Evolutionary conservation across 768 basidiomycete species (phyloP).

Genomic region (Tulasnella sp.): DNA sequence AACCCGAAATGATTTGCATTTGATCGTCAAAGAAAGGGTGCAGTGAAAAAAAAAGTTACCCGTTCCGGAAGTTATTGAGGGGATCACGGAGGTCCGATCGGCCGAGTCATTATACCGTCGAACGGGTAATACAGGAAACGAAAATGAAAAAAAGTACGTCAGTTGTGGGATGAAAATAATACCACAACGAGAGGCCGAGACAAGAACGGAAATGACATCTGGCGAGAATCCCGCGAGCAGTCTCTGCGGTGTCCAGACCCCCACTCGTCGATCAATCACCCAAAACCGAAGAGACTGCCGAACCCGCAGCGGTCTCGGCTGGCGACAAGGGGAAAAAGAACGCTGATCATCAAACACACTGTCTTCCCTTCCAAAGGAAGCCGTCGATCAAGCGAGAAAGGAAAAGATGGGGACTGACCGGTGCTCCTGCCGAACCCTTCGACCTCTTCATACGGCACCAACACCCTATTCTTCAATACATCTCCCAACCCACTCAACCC

Average conservation of each 20-base stretch:
- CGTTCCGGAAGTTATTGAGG: no score
- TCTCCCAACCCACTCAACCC: conserved; percentile 70
- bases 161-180: not conserved
- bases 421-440: conserved; percentile 72
- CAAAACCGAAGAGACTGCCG: not conserved
- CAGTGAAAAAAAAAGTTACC: not conserved
- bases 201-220: not conserved
- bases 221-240: not conserved
- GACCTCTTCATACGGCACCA: conserved; percentile 55
- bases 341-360: not conserved
- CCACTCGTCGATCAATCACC: no score
- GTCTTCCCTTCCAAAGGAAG: conserved; percentile 21
- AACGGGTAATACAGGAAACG: no score
- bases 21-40: not conserved
- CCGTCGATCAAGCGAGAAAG: not conserved
- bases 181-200: not conserved
- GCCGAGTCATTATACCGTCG: no score
- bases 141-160: not conserved
- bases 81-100: no score
- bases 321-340: not conserved
- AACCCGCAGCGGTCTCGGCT: not conserved
- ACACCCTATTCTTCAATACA: conserved; percentile 27
- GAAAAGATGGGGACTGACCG: conserved; percentile 38
- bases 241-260: not conserved
- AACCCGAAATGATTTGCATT: not conserved